Evolutionary conservation across 2,329 filamentous ascomycete genomes (phyloP), one percentile per base, ranked within the genome.

Genomic region (Bipolaris sorokiniana): DNA sequence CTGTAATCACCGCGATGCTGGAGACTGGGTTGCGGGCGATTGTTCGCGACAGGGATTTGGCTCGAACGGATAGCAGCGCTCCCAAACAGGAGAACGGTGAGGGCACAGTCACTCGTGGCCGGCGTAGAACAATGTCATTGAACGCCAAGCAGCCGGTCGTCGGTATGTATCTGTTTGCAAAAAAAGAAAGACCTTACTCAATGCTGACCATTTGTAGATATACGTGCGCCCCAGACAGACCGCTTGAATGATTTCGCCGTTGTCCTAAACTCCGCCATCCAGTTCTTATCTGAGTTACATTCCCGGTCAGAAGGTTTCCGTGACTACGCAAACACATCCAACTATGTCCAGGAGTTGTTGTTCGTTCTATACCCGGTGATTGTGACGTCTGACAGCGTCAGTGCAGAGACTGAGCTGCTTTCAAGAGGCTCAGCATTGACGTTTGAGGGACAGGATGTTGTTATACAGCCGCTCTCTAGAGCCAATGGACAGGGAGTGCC

Each of bases 371-470:
- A 95, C 71, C 93, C 95, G 1, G 86, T 95, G 16, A 85, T 97
- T 48, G 92, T 97, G 23, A 94, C 91, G 65, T 88, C 91, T 11
- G 92, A 97, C 76, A 84, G 88, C 20, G 88, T 97, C 37, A 89
- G 86, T 52, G 88, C 95, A 0, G 90, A 95, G 67, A 90, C 88
- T 0, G 95, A 99, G 74, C 79, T 98, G n/a, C 88, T 92, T 66
- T 93, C 92, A 15, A 85, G 90, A 66, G 89, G 93, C 64, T 90
- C 90, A 10, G 85, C 87, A 1, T 83, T 97, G 55, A 94, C 87
- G 0, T 96, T 97, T 64, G 91, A 95, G 64, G 92, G 92, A 1
- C 88, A 89, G 42, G 91, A 94, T 75, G 89, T 97, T 1, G 89
- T 93, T 22, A 90, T 96, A 58, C 87, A 90, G 13, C 91, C 91